Conservation (phyloP, 192 early-diverging fungal genomes). For the Linnemannia schmuckeri region DNA sequence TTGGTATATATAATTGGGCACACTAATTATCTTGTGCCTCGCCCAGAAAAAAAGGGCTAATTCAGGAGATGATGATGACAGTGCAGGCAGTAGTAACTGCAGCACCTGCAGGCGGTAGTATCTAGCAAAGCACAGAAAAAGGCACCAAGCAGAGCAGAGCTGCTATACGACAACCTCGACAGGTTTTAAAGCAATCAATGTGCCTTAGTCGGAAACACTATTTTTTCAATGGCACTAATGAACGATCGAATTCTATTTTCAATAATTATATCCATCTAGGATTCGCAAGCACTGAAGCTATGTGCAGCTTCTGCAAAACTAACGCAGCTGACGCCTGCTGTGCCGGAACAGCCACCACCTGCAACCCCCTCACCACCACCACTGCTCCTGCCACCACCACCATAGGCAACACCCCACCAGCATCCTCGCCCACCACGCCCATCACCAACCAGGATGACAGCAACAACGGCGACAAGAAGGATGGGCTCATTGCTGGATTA, state of each 20-base stretch:
- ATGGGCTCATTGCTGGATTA: conserved; percentile 13
- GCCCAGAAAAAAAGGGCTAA: background rate
- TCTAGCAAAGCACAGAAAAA: too few species aligned
- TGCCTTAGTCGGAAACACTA: background rate
- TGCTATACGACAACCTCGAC: background rate
- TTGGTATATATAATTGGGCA: background rate
- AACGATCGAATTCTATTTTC: conserved; percentile 5
- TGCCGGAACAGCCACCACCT: background rate
- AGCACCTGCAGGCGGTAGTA: too few species aligned
- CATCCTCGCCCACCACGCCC: conserved; percentile 10
- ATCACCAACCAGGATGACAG: background rate
- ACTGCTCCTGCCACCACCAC: background rate
- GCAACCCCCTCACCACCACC: background rate
- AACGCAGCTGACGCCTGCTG: conserved; percentile 29
- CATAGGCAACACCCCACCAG: background rate
- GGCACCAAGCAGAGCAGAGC: too few species aligned
- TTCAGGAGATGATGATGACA: background rate
- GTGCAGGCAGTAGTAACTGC: background rate
- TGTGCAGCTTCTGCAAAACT: conserved; percentile 30
- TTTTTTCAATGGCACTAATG: background rate
- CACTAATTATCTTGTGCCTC: background rate
- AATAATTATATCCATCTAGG: conserved; percentile 11
- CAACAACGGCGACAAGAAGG: conserved; percentile 1
- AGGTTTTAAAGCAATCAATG: background rate
- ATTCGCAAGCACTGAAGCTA: background rate